Evolutionary conservation across 208 protist species (phyloP).

Genomic region (Crithidia mellificae): DNA sequence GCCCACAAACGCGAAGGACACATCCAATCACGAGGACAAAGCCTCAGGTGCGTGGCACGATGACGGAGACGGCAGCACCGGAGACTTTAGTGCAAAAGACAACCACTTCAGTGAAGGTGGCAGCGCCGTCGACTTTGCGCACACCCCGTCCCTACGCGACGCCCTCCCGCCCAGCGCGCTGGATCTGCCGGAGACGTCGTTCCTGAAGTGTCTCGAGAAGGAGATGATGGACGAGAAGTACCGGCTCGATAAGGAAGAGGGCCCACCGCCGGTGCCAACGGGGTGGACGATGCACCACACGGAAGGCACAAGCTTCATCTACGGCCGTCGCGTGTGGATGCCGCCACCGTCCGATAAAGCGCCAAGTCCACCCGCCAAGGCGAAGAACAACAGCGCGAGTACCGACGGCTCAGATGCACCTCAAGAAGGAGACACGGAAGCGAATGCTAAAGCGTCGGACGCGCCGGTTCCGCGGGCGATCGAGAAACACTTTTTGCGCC

Average conservation of each 20-base stretch:
- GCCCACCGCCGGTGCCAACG: constrained; percentile 52
- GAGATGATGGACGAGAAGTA: constrained; percentile 85
- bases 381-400: too few relatives aligned
- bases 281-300: constrained; percentile 83
- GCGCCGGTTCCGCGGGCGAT: constrained; percentile 1
- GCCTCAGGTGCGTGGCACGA: too few relatives aligned
- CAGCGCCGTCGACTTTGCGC: not conserved
- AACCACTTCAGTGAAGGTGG: not conserved
- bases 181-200: constrained; percentile 59
- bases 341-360: constrained; percentile 29
- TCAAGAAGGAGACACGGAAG: not conserved
- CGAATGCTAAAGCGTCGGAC: not conserved
- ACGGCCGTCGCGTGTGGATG: constrained; percentile 69
- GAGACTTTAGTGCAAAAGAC: too few relatives aligned
- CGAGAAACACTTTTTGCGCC: constrained; percentile 74
- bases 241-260: constrained; percentile 78
- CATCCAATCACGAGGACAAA: too few relatives aligned
- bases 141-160: constrained; percentile 43
- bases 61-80: not conserved
- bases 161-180: constrained; percentile 53
- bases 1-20: too few relatives aligned
- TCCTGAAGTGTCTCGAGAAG: constrained; percentile 87
- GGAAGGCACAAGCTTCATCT: constrained; percentile 70
- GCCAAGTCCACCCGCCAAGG: too few relatives aligned
- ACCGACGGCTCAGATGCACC: not conserved